phyloP scores from a whole-genome alignment of 176 grass and related monocot species.

The Phoenix roebelenii region DNA sequence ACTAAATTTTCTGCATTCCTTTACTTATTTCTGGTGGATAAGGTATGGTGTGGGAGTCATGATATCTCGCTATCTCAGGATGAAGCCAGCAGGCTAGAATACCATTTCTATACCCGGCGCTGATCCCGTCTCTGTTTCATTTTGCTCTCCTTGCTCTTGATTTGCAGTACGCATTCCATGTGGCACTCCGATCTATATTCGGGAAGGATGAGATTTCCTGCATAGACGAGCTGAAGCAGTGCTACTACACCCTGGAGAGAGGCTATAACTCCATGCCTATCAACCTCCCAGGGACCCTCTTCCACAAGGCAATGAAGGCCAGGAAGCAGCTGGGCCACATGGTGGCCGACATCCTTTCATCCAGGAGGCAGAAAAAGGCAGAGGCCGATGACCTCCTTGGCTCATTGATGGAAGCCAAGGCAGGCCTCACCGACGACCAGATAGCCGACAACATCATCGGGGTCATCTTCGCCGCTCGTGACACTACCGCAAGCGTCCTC shows the following conservation, averaged over 20 bases:
- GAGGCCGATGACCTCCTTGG: slow-evolving; percentile 19
- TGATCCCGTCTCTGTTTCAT: background rate
- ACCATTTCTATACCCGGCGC: too few relatives aligned
- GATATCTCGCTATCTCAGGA: too few relatives aligned
- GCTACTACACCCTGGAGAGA: slow-evolving; percentile 89
- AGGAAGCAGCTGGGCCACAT: slow-evolving; percentile 43
- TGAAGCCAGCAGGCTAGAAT: too few relatives aligned
- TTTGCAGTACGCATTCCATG: slow-evolving; percentile 82
- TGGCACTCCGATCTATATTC: slow-evolving; percentile 91
- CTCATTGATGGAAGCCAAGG: slow-evolving; percentile 27
- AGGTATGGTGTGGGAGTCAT: too few relatives aligned
- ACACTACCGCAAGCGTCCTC: slow-evolving; percentile 60
- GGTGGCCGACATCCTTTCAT: slow-evolving; percentile 19
- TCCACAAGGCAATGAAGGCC: slow-evolving; percentile 91
- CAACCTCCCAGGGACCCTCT: slow-evolving; percentile 83
- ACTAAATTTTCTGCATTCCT: too few relatives aligned
- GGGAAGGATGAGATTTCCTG: slow-evolving; percentile 72
- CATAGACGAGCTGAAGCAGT: slow-evolving; percentile 91
- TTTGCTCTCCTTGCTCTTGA: background rate
- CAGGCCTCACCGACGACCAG: slow-evolving; percentile 39
- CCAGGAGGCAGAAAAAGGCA: background rate
- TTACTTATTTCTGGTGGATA: too few relatives aligned
- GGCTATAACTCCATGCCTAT: slow-evolving; percentile 99
- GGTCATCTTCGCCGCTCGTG: slow-evolving; percentile 57
- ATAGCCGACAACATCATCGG: slow-evolving; percentile 52